Percentiles rank a stretch among this genome's conserved stretches.
phyloP scores from a whole-genome alignment of 2,329 filamentous ascomycete species.

The Helotiales sp. region DNA sequence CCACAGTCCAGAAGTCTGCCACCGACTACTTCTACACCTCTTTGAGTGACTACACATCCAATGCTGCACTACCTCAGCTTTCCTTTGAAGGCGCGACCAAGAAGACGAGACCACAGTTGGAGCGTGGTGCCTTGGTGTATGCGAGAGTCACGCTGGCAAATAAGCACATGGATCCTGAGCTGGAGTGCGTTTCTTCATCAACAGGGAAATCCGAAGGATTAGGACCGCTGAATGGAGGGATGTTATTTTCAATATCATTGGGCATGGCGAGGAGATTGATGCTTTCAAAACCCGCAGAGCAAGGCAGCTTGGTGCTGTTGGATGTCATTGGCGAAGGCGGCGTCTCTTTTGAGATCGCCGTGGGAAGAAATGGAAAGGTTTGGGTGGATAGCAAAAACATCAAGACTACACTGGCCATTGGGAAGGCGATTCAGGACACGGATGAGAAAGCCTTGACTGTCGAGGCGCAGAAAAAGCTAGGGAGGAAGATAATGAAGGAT shows the following conservation, averaged over 20 bases:
- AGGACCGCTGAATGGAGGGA: conserved; percentile 80
- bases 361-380: conserved; percentile 87
- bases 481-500: conserved; percentile 53
- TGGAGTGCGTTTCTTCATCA: conserved; percentile 83
- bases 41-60: conserved; percentile 64
- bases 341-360: conserved; percentile 87
- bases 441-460: conserved; percentile 66
- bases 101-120: conserved; percentile 83
- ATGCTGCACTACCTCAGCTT: conserved; percentile 77
- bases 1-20: conserved; percentile 74
- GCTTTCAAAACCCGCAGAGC: conserved; percentile 58
- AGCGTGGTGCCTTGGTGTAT: conserved; percentile 78
- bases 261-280: conserved; percentile 81
- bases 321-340: conserved; percentile 77
- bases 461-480: conserved; percentile 70
- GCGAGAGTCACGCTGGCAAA: conserved; percentile 78
- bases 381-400: conserved; percentile 84
- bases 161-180: conserved; percentile 82
- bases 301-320: conserved; percentile 69
- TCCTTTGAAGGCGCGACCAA: conserved; percentile 92
- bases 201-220: conserved; percentile 89
- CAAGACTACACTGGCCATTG: conserved; percentile 74
- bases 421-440: conserved; percentile 74
- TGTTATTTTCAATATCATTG: conserved; percentile 78
- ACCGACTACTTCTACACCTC: conserved; percentile 78